A percentile compares a stretch with the other conserved stretches of the same genome.
Evolutionary conservation across 164 flowering plant species (phyloP).

Genomic region (Sextonia rubra): DNA sequence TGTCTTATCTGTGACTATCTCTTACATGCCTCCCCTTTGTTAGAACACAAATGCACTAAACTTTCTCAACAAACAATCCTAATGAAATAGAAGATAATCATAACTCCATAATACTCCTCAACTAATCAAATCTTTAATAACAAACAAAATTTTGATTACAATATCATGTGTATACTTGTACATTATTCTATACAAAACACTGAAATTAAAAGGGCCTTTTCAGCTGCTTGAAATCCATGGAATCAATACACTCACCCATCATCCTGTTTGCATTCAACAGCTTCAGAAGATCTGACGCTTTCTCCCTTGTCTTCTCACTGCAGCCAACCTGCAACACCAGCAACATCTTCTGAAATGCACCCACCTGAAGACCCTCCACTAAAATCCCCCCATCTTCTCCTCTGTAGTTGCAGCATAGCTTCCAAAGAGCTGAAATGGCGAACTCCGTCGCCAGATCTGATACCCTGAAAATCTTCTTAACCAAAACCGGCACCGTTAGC

Average conservation of each 20-base stretch:
- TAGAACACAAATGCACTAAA: too few species aligned
- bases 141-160: too few species aligned
- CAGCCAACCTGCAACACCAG: conserved; percentile 77
- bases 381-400: conserved; percentile 24
- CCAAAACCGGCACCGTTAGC: conserved; percentile 54
- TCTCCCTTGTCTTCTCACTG: conserved; percentile 59
- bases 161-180: too few species aligned
- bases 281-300: conserved; percentile 64
- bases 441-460: conserved; percentile 65
- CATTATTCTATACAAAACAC: too few species aligned
- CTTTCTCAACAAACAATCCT: too few species aligned
- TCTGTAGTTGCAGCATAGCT: conserved; percentile 44
- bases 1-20: too few species aligned
- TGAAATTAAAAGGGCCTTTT: conserved; percentile 45
- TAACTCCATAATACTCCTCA: too few species aligned
- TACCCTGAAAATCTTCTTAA: conserved; percentile 70
- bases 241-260: conserved; percentile 59
- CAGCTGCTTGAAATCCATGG: conserved; percentile 63
- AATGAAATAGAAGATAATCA: too few species aligned
- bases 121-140: too few species aligned
- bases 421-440: conserved; percentile 65
- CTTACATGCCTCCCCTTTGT: too few species aligned
- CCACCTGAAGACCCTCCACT: conserved; percentile 58
- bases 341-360: conserved; percentile 81
- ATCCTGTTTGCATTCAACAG: conserved; percentile 48